These are phyloP conservation scores for Aspergillus ochraceus DNA, from an alignment of 2,329 filamentous ascomycete genomes.

Conservation along the genomic window DNA sequence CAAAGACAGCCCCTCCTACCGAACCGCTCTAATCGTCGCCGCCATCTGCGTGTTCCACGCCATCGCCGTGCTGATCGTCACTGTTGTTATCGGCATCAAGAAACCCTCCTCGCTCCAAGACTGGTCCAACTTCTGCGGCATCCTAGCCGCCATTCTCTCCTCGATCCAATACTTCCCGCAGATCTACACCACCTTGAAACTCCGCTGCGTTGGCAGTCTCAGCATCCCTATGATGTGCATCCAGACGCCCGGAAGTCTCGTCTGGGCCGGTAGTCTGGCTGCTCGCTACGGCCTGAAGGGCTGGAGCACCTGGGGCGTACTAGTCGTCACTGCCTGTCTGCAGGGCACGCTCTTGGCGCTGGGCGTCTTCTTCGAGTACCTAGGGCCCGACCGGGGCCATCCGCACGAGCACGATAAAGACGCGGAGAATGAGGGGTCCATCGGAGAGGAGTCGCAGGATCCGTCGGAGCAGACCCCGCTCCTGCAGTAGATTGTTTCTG, in stretches of 20 bases:
- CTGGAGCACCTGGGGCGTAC: slow-evolving; percentile 96
- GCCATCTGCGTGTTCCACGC: slow-evolving; percentile 73
- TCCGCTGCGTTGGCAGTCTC: slow-evolving; percentile 85
- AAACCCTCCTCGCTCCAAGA: slow-evolving; percentile 64
- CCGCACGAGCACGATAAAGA: slow-evolving; percentile 23
- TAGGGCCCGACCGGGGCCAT: slow-evolving; percentile 47
- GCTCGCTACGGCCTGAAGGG: slow-evolving; percentile 75
- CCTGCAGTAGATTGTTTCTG: slow-evolving; percentile 22
- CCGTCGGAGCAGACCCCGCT: slow-evolving; percentile 39
- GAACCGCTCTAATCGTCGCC: slow-evolving; percentile 75
- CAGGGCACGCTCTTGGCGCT: slow-evolving; percentile 79
- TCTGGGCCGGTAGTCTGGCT: slow-evolving; percentile 84
- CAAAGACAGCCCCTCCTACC: slow-evolving; percentile 64
- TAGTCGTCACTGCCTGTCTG: slow-evolving; percentile 79
- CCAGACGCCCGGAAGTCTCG: slow-evolving; percentile 86
- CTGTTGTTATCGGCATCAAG: slow-evolving; percentile 65
- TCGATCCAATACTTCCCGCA: slow-evolving; percentile 92
- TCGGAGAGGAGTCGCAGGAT: slow-evolving; percentile 17
- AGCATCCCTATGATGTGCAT: slow-evolving; percentile 99
- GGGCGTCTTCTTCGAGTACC: slow-evolving; percentile 69
- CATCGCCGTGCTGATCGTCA: slow-evolving; percentile 64
- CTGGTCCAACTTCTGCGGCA: slow-evolving; percentile 84
- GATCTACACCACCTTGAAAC: slow-evolving; percentile 83
- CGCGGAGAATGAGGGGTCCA: slow-evolving; percentile 2
- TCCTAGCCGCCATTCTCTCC: slow-evolving; percentile 75